Base-by-base conservation (phyloP, 2,329 filamentous ascomycete genomes). In the Seiridium unicorne region DNA sequence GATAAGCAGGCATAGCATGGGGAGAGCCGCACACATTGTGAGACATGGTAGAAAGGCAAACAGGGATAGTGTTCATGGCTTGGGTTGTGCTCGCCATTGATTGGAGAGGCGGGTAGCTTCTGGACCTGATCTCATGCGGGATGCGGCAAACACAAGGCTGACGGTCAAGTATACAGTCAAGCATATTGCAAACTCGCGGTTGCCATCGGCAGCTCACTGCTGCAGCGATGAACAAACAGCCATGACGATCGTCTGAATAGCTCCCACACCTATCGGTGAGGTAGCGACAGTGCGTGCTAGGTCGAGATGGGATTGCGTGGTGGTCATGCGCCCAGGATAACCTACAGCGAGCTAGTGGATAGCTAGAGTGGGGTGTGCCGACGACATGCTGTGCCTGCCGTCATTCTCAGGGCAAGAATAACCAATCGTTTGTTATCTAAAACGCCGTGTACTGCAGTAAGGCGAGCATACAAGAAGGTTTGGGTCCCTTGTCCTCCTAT, bases 291-390 rank as follows among this genome's bases (percentile, higher is more conserved):
- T 26, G 18, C 18, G 18, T 26, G 53, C 42, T 55, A 38, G 42
- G 31, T 35, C 26, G 11, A 57, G 44, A 44, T 48, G 42, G 53
- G 42, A 57, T 4, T 57, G 44, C 55, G 48, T 38, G n/a, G 13
- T 32, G 32, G 31, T 49, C 55, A 58, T 58, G 55, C 55, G 55
- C 35, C 55, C 42, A 58, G 32, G 34, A 49, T 44, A 31, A 36
- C 46, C 55, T 34, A 38, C 55, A 58, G 55, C 36, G 38, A 26
- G 55, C 48, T 61, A 58, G 59, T 55, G 55, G 44, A 40, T 32
- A 46, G 31, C 55, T 31, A 58, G 40, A 55, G 55, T 58, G 59
- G 55, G 55, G 59, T 58, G 42, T 47, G 48, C 9, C n/a, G 55
- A 58, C 36, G 35, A 36, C 51, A 55, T 13, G 26, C 31, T 48